Conservation (phyloP, 257 asterid species). For the Gynochthodes officinalis region DNA sequence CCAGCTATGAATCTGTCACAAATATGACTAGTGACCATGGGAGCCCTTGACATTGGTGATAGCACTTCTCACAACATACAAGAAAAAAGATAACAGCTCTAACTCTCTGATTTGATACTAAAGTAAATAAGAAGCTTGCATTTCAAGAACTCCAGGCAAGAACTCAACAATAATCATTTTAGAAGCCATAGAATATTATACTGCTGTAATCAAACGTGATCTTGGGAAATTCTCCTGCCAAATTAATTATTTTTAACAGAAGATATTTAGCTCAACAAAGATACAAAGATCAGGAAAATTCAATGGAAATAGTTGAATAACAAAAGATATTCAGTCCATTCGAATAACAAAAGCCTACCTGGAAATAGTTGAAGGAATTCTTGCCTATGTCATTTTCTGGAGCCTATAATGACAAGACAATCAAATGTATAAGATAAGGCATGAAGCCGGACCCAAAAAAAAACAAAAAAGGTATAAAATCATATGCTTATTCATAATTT, state of each 20-base stretch:
- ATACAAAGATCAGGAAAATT: neutral
- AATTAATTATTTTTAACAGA: neutral
- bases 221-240: neutral
- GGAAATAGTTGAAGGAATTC: slow-evolving; percentile 85
- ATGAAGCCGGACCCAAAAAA: too few relatives aligned
- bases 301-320: slow-evolving; percentile 75
- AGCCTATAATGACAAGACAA: slow-evolving; percentile 47
- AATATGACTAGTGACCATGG: neutral
- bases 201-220: neutral
- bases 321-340: too few relatives aligned
- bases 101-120: neutral
- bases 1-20: neutral
- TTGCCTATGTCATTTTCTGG: slow-evolving; percentile 93
- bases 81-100: neutral
- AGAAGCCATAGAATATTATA: neutral
- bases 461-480: neutral
- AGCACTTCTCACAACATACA: neutral
- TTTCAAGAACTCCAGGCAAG: neutral
- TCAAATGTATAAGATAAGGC: neutral
- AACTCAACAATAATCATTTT: neutral
- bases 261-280: neutral
- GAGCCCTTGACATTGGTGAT: neutral
- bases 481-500: neutral
- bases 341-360: slow-evolving; percentile 36
- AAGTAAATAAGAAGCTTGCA: neutral